Evolutionary conservation across 176 grass and related monocot species (phyloP), one percentile per base, ranked within the genome.

Genomic region (Phyllostachys edulis): DNA sequence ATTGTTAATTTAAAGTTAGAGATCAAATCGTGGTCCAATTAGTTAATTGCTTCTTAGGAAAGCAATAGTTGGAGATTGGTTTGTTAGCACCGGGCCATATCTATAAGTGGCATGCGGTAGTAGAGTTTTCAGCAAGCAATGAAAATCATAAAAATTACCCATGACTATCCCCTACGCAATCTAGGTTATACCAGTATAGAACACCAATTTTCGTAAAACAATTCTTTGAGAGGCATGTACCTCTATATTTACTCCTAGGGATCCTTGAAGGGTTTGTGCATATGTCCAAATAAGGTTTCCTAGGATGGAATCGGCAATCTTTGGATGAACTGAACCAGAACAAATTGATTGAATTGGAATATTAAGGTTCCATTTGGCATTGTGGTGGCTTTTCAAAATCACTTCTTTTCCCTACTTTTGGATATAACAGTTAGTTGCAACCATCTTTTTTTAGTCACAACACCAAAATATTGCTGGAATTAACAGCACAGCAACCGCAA

Each of bases 211-310:
- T 36, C 12, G 11, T 54, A 44, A 66, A 29, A 49, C 20, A 26
- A 2, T 75, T 49, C 0, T n/a, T 50, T 69, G 17, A 12, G 32
- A 74, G 5, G 26, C 27, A 37, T 67, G 60, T 4, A 11, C n/a
- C 55, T 61, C 56, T 51, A 20, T 40, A 9, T 66, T 65, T 2
- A 27, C 14, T 56, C 24, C 5, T 46, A 38, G 2, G 39, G 1
- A 81, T 55, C 20, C 12, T 75, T 38, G 12, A 80, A 84, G 23
- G n/a, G 8, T 63, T 66, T 66, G 20, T 44, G 54, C 41, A 73
- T 49, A 5, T 86, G 21, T 71, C 75, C 55, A 27, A 71, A 78
- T 68, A 45, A 1, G n/a, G 47, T 71, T 18, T 29, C 37, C 5
- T 46, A 8, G 18, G 47, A 26, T 66, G 82, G 9, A 37, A 10